phyloP scores from a whole-genome alignment of 768 basidiomycete genomes.

The Russula virescens region DNA sequence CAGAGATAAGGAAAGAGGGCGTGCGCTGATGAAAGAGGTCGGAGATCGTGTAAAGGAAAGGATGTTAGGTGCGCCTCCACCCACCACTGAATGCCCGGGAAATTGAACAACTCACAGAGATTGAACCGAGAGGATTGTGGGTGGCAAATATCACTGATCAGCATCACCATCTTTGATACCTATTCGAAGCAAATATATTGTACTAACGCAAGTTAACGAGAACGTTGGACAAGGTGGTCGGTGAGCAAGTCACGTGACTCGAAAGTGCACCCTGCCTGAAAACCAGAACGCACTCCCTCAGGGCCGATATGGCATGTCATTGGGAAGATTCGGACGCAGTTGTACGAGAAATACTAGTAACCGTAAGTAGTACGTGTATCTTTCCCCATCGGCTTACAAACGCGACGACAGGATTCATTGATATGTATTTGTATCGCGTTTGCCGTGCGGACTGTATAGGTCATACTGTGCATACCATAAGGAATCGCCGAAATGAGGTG shows the following conservation, averaged over 20 bases:
- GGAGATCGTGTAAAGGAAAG: constrained; percentile 80
- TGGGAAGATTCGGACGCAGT: constrained; percentile 84
- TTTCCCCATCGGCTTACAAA: constrained; percentile 14
- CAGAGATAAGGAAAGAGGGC: constrained; percentile 64
- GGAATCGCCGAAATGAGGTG: neutral
- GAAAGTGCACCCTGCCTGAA: neutral
- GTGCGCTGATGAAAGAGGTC: constrained; percentile 77
- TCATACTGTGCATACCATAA: neutral
- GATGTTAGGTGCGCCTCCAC: constrained; percentile 48
- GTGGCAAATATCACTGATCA: neutral
- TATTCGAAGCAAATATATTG: constrained; percentile 70
- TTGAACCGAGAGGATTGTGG: constrained; percentile 75
- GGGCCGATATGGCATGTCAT: constrained; percentile 77
- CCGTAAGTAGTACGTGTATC: constrained; percentile 44
- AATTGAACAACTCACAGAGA: constrained; percentile 38
- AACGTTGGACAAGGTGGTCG: constrained; percentile 81
- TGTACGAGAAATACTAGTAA: constrained; percentile 71
- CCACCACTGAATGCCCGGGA: constrained; percentile 6
- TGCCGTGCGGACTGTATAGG: constrained; percentile 45
- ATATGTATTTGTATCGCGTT: constrained; percentile 63
- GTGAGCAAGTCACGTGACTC: constrained; percentile 37
- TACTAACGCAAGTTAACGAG: constrained; percentile 79
- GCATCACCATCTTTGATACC: constrained; percentile 7
- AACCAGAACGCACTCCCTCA: constrained; percentile 31
- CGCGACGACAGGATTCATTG: constrained; percentile 53